phyloP scores from a whole-genome alignment of 2,329 filamentous ascomycete species.

The Fusarium coicis region DNA sequence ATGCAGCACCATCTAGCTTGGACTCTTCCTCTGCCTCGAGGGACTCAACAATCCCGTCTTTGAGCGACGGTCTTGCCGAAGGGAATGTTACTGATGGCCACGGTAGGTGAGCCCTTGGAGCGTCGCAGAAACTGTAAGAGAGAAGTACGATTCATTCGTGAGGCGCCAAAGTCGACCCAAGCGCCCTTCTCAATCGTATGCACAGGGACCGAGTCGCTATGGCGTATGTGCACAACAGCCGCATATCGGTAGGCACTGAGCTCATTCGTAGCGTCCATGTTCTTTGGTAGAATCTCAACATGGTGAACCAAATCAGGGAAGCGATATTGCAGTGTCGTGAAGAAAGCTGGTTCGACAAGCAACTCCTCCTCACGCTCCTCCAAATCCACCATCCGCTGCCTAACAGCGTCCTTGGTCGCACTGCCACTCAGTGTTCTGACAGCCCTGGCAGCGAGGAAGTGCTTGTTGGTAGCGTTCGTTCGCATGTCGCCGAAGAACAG shows the following conservation, averaged over 20 bases:
- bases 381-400: constrained; percentile 17
- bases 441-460: constrained; percentile 28
- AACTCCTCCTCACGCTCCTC: constrained; percentile 33
- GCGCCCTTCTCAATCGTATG: background rate
- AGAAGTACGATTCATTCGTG: background rate
- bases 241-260: background rate
- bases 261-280: background rate
- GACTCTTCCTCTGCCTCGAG: background rate
- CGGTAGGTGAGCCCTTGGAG: rapidly evolving
- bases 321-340: constrained; percentile 20
- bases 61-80: background rate
- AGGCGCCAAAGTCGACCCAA: background rate
- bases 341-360: constrained; percentile 42
- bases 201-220: rapidly evolving
- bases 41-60: too few species aligned
- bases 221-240: background rate
- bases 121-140: background rate
- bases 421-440: background rate
- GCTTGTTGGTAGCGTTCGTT: constrained; percentile 24
- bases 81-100: background rate
- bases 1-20: background rate
- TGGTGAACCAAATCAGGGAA: background rate
- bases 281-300: background rate
- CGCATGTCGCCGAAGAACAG: constrained; percentile 42
- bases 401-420: constrained; percentile 4